A percentile compares a stretch with the other conserved stretches of the same genome.
phyloP scores from a whole-genome alignment of 768 basidiomycete genomes.

The Sarcomyxa edulis region DNA sequence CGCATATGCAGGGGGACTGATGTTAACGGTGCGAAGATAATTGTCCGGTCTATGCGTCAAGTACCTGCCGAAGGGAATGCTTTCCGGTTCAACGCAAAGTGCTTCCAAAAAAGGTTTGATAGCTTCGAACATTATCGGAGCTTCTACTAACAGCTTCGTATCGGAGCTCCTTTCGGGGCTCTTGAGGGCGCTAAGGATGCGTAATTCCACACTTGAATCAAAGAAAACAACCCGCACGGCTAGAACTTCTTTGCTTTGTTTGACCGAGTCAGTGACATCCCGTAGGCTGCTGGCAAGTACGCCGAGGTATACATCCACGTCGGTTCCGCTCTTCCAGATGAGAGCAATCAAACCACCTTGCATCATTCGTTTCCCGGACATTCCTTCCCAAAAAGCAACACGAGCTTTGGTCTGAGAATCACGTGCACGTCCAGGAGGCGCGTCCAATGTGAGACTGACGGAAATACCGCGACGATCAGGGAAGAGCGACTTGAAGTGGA shows the following conservation, averaged over 20 bases:
- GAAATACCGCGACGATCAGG: conserved; percentile 52
- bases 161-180: conserved; percentile 14
- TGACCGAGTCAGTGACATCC: conserved; percentile 43
- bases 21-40: conserved; percentile 24
- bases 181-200: conserved; percentile 26
- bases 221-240: conserved; percentile 56
- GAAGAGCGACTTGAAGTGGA: conserved; percentile 37
- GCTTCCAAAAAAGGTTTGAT: conserved; percentile 65
- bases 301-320: conserved; percentile 49
- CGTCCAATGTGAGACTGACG: conserved; percentile 36
- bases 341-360: conserved; percentile 63
- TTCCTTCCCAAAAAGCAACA: conserved; percentile 55
- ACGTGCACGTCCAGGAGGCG: conserved; percentile 56
- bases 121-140: conserved; percentile 61
- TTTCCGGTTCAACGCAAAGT: conserved; percentile 50
- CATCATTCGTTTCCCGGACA: conserved; percentile 52
- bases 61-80: conserved; percentile 51
- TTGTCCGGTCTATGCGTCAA: conserved; percentile 39
- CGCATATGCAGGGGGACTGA: conserved; percentile 54
- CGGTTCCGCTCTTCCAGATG: conserved; percentile 32
- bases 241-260: conserved; percentile 25
- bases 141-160: conserved; percentile 46
- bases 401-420: conserved; percentile 31
- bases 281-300: conserved; percentile 33
- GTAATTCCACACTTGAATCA: conserved; percentile 50